Evolutionary conservation across 495 filamentous ascomycete genomes (phyloP), one percentile per base, ranked within the genome.

Genomic region (Neurospora hispaniola): DNA sequence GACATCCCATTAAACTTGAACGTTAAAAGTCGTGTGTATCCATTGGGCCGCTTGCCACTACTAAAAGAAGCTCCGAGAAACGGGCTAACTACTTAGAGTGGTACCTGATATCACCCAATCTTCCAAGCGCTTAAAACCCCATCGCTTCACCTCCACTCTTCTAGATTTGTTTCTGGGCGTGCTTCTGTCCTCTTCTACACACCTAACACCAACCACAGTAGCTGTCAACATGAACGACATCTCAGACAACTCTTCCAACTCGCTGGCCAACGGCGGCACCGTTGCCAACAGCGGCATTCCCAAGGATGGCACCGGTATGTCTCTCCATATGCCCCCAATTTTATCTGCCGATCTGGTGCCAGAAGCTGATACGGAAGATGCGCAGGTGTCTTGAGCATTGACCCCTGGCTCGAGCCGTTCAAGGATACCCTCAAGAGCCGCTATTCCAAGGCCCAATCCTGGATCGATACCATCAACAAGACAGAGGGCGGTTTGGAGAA

Each of bases 371-470:
- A 66, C 70, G 59, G 35, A 16, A 43, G 27, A 59, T 54, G 72
- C 46, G 72, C 81, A 96, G 96, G 96, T 77, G 93, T 98, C 69
- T 79, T 97, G 72, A 81, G 91, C 80, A 87, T 98, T 69, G 96
- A 99, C 78, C 94, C 96, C 23, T 98, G 90, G 88, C 90, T 99
- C 72, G 88, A 88, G 18, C 95, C 96, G 10, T 97, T 95, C 86
- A 86, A 89, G 76, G 91, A 92, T 41, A 85, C 90, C 54, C 84
- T 99, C 72, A 90, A 90, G 76, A 86, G 87, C 71, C 88, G 96
- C 81, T 97, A 89, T 82, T 82, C 85, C 74, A 91, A 93, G 76
- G 92, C 94, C n/a, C 88, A 97, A 77, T 83, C 90, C 71, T 99
- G 96, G 96, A 91, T 97, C 77, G 88, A 90, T 79, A 91, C 82